These are phyloP conservation scores for Blastobotrys petasosporus DNA, from an alignment of 1,139 yeast genomes.

Conservation along the genomic window DNA sequence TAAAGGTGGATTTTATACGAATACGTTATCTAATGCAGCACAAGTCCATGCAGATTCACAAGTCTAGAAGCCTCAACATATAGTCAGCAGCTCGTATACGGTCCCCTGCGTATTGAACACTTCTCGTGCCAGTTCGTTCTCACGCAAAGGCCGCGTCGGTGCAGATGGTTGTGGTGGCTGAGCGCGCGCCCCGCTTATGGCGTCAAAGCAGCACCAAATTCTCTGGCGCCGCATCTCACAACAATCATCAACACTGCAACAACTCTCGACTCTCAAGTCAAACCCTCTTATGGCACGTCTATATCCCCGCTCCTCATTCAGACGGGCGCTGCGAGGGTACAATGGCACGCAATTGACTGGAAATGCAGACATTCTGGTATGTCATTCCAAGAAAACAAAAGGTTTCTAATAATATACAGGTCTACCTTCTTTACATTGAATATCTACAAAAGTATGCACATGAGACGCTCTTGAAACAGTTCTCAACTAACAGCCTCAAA, in stretches of 20 bases:
- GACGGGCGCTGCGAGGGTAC: constrained; percentile 12
- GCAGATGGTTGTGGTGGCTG: too few species aligned
- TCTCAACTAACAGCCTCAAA: constrained; percentile 3
- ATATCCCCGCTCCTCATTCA: constrained; percentile 18
- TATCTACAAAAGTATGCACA: constrained; percentile 21
- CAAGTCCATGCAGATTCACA: too few species aligned
- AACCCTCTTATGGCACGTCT: constrained; percentile 16
- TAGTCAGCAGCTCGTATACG: too few species aligned
- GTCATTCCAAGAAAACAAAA: neutral
- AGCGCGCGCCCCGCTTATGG: too few species aligned
- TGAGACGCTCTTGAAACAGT: neutral
- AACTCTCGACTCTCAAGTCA: neutral
- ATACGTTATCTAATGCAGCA: too few species aligned
- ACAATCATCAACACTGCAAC: constrained; percentile 1
- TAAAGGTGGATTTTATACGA: too few species aligned
- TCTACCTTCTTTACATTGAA: constrained; percentile 24
- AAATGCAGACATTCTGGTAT: constrained; percentile 16
- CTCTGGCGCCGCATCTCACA: neutral
- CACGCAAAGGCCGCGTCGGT: too few species aligned
- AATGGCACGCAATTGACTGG: constrained; percentile 11
- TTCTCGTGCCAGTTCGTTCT: too few species aligned
- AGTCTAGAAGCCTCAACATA: too few species aligned
- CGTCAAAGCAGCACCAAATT: too few species aligned
- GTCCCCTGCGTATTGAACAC: too few species aligned
- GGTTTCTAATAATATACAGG: neutral